phyloP scores from a whole-genome alignment of 2,329 filamentous ascomycete species.

The Botrytis paeoniae region DNA sequence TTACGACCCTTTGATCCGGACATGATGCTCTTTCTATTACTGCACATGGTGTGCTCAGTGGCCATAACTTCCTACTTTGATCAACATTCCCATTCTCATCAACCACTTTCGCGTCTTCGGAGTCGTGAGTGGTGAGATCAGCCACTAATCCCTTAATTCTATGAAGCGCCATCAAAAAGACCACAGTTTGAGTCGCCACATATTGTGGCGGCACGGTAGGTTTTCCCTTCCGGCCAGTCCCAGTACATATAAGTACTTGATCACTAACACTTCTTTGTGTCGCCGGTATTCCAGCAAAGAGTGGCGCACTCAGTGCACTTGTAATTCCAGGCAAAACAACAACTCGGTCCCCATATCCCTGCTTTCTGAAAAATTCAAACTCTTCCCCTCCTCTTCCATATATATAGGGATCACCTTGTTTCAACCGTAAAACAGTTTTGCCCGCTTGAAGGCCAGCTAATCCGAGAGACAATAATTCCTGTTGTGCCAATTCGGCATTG shows the following conservation, averaged over 20 bases:
- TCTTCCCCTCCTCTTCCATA: slow-evolving; percentile 96
- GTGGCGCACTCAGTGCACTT: slow-evolving; percentile 77
- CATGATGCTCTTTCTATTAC: slow-evolving; percentile 93
- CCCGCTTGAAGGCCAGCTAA: slow-evolving; percentile 66
- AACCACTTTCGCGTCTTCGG: slow-evolving; percentile 39
- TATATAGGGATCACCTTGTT: slow-evolving; percentile 95
- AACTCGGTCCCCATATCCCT: slow-evolving; percentile 63
- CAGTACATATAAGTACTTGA: slow-evolving; percentile 93
- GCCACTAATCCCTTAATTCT: slow-evolving; percentile 70
- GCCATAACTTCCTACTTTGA: slow-evolving; percentile 57
- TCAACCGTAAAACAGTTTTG: slow-evolving; percentile 80
- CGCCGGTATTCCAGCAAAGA: slow-evolving; percentile 83
- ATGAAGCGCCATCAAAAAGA: slow-evolving; percentile 95
- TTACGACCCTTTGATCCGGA: slow-evolving; percentile 87
- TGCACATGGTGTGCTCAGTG: slow-evolving; percentile 76
- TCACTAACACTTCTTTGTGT: slow-evolving; percentile 90
- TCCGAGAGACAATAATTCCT: slow-evolving; percentile 79
- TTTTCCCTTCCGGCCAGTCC: slow-evolving; percentile 86
- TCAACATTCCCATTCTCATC: slow-evolving; percentile 35
- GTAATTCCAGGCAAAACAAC: slow-evolving; percentile 87
- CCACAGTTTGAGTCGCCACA: slow-evolving; percentile 73
- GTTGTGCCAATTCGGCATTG: slow-evolving; percentile 89
- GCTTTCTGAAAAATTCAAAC: slow-evolving; percentile 73
- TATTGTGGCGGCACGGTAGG: slow-evolving; percentile 79
- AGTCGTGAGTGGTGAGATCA: slow-evolving; percentile 56